Conservation (phyloP, 148 eudicot genomes). For the Bassia scoparia region DNA sequence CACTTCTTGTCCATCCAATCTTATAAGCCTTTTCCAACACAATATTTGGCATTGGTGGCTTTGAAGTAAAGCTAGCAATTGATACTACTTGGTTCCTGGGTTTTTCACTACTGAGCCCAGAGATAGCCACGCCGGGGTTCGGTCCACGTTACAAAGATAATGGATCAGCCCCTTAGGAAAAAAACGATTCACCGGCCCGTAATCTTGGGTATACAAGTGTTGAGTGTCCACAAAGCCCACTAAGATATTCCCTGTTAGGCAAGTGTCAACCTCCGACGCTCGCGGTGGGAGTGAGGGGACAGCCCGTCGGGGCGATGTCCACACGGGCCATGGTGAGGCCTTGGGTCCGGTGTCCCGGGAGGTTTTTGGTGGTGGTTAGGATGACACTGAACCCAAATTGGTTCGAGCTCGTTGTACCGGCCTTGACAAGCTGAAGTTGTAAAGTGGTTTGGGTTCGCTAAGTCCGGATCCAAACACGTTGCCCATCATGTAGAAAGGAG, state of each 20-base stretch:
- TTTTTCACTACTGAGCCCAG: slow-evolving; percentile 61
- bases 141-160: slow-evolving; percentile 54
- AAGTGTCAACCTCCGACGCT: slow-evolving; percentile 72
- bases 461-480: slow-evolving; percentile 54
- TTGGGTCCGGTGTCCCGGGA: slow-evolving; percentile 74
- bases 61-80: slow-evolving; percentile 39
- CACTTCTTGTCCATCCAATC: slow-evolving; percentile 50
- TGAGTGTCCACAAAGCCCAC: slow-evolving; percentile 75
- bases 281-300: slow-evolving; percentile 90
- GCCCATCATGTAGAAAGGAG: slow-evolving; percentile 38
- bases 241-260: slow-evolving; percentile 57
- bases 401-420: slow-evolving; percentile 48
- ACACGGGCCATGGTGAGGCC: slow-evolving; percentile 69
- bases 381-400: slow-evolving; percentile 54
- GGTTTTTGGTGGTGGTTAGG: slow-evolving; percentile 44
- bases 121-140: slow-evolving; percentile 44
- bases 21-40: slow-evolving; percentile 55
- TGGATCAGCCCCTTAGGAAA: slow-evolving; percentile 79
- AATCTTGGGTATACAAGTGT: slow-evolving; percentile 48
- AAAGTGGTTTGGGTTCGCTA: slow-evolving; percentile 56
- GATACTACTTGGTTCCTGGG: slow-evolving; percentile 63
- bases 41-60: slow-evolving; percentile 53
- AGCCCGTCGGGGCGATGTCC: slow-evolving; percentile 60
- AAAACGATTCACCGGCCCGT: slow-evolving; percentile 59
- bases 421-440: slow-evolving; percentile 56